Evolutionary conservation across 164 flowering plant species (phyloP).

Genomic region (Magnolia kwangsiensis): DNA sequence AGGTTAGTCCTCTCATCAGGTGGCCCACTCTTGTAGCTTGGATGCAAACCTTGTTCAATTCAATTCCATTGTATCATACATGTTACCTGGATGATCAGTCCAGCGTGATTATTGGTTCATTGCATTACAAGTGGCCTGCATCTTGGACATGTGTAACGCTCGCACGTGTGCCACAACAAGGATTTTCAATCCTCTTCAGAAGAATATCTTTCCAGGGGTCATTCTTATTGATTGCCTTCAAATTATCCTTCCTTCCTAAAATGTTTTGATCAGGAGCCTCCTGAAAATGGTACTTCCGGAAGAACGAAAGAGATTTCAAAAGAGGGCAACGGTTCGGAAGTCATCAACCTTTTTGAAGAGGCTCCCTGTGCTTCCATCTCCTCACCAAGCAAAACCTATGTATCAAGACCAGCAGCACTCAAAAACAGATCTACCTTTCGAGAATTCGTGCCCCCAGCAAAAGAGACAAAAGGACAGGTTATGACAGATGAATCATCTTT

Average conservation of each 20-base stretch:
- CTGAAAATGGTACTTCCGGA: conserved; percentile 33
- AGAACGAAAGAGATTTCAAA: conserved; percentile 30
- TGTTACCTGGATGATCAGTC: background rate
- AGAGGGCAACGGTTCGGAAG: conserved; percentile 43
- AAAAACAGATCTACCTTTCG: conserved; percentile 29
- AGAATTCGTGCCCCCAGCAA: conserved; percentile 44
- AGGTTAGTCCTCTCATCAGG: background rate
- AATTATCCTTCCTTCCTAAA: background rate
- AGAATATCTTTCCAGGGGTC: background rate
- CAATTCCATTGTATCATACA: background rate
- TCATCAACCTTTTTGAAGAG: conserved; percentile 41
- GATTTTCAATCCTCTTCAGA: background rate
- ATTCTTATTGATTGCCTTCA: background rate
- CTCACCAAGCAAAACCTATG: conserved; percentile 33
- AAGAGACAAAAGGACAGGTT: conserved; percentile 26
- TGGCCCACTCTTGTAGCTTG: background rate
- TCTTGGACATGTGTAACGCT: background rate
- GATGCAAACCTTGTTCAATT: background rate
- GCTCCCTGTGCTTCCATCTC: conserved; percentile 41
- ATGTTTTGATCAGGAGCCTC: conserved; percentile 34
- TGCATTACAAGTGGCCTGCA: background rate
- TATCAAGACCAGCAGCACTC: conserved; percentile 19
- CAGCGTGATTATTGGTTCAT: background rate
- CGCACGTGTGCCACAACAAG: too few species aligned
- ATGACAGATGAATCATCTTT: conserved; percentile 29